phyloP scores from a whole-genome alignment of 1,139 yeast species.

The Kodamaea ohmeri region DNA sequence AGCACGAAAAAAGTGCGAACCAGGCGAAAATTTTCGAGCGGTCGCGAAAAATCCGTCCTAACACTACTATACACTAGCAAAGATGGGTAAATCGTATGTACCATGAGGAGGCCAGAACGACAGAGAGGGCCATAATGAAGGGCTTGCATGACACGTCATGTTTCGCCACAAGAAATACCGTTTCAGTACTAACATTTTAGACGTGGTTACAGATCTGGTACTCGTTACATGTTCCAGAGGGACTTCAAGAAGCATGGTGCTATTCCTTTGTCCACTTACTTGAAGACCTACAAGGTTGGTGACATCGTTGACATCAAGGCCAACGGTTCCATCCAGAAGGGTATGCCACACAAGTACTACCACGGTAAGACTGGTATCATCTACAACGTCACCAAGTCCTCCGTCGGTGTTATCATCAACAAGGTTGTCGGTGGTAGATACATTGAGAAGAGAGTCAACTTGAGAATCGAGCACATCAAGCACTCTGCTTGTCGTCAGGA shows the following conservation, averaged over 20 bases:
- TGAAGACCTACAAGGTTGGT: slow-evolving; percentile 97
- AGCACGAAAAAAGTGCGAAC: neutral
- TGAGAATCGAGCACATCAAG: slow-evolving; percentile 98
- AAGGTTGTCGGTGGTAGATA: slow-evolving; percentile 99
- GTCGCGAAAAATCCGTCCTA: slow-evolving; percentile 3
- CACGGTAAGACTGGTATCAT: slow-evolving; percentile 99
- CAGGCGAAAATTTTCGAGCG: slow-evolving; percentile 4
- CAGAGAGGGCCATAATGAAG: neutral
- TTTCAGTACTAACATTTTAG: slow-evolving; percentile 38
- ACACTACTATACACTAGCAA: slow-evolving; percentile 16
- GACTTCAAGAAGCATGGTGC: slow-evolving; percentile 98
- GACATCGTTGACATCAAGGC: slow-evolving; percentile 99
- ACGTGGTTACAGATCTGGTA: slow-evolving; percentile 99
- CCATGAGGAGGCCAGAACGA: slow-evolving; percentile 1
- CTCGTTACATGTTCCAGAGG: slow-evolving; percentile 99
- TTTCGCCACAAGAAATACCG: neutral
- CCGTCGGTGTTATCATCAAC: slow-evolving; percentile 98
- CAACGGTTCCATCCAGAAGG: slow-evolving; percentile 98
- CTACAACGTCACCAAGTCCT: slow-evolving; percentile 96
- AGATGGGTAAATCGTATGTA: slow-evolving; percentile 81
- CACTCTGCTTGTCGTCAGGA: slow-evolving; percentile 99
- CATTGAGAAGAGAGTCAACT: slow-evolving; percentile 97
- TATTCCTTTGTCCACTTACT: slow-evolving; percentile 92
- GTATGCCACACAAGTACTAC: slow-evolving; percentile 99
- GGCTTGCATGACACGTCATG: too few species aligned